phyloP scores from a whole-genome alignment of 768 basidiomycete species.

The Pisolithus microcarpus region DNA sequence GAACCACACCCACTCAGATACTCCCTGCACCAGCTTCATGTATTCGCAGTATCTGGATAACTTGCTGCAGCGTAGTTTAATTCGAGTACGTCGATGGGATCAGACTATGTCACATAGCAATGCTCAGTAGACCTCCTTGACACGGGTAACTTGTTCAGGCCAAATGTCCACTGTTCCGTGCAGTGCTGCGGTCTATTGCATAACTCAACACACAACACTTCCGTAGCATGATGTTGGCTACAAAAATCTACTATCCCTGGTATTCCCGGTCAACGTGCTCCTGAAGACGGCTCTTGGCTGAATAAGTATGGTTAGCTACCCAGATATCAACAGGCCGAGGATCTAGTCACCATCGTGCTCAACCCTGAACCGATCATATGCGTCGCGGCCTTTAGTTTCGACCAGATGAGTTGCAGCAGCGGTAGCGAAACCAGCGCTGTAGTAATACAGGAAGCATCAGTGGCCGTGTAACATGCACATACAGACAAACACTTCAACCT shows the following conservation, averaged over 20 bases:
- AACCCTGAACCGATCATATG: background rate
- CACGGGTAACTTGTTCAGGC: too few relatives aligned
- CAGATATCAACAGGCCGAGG: background rate
- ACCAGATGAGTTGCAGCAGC: conserved; percentile 4
- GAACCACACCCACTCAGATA: too few relatives aligned
- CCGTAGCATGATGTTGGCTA: too few relatives aligned
- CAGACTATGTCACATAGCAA: too few relatives aligned
- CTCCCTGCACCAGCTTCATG: too few relatives aligned
- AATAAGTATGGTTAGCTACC: background rate
- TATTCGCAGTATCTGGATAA: too few relatives aligned
- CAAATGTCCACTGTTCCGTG: too few relatives aligned
- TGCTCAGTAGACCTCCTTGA: too few relatives aligned
- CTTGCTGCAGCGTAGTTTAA: too few relatives aligned
- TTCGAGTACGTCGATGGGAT: too few relatives aligned
- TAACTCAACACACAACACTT: too few relatives aligned
- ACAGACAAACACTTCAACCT: background rate
- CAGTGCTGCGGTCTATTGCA: too few relatives aligned
- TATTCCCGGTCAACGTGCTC: background rate
- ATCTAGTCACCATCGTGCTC: background rate
- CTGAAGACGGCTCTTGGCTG: background rate
- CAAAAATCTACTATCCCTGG: background rate
- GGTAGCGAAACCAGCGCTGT: conserved; percentile 8
- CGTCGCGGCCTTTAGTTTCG: conserved; percentile 13
- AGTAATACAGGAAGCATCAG: background rate
- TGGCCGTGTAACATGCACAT: background rate